Base-by-base conservation (phyloP, 1,284 basidiomycete genomes). In the Boletus sp. region DNA sequence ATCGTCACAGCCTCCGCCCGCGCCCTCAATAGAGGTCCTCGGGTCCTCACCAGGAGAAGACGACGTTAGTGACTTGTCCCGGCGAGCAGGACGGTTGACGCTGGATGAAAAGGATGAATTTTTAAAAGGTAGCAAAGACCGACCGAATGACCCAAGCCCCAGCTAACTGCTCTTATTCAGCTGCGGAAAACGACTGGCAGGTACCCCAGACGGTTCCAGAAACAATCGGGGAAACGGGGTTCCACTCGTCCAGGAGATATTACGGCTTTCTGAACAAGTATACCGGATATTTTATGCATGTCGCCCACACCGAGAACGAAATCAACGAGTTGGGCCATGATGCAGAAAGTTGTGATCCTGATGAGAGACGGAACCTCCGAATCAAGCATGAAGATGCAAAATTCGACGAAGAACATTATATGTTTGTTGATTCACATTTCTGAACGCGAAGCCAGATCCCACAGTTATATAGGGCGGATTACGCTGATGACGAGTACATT, bases 351-450 rank as follows among this genome's bases (percentile, higher is more conserved):
- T 69, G 71, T 36, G 50, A 66, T 2, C 62, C 54, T 2, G 57
- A 57, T 3, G 77, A 81, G 49, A 73, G 86, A 39, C 72, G 78
- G 38, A 56, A 51, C 42, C 66, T 68, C 49, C 75, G 86, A 40
- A 54, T 80, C 8, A 61, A 67, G 47, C 80, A 80, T 52, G 87
- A 89, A 61, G 72, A 88, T 29, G 70, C 75, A 32, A 89, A 89
- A 66, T 91, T 83, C 77, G 83, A 91, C 57, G 81, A 80, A 59
- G 87, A 90, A 57, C 73, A 91, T 65, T 91, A 91, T 59, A 81
- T 89, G 88, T 88, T 62, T 46, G 78, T 61, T 27, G 25, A 41
- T 43, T 48, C 38, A 27, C 13, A 17, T 43, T 44, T 46, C 48
- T 41, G 19, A 22, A 23, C 16, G 17, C 45, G 17, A 8, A 34